Evolutionary conservation across 805 yeast species (phyloP).

Genomic region (Metschnikowia gelsemii): DNA sequence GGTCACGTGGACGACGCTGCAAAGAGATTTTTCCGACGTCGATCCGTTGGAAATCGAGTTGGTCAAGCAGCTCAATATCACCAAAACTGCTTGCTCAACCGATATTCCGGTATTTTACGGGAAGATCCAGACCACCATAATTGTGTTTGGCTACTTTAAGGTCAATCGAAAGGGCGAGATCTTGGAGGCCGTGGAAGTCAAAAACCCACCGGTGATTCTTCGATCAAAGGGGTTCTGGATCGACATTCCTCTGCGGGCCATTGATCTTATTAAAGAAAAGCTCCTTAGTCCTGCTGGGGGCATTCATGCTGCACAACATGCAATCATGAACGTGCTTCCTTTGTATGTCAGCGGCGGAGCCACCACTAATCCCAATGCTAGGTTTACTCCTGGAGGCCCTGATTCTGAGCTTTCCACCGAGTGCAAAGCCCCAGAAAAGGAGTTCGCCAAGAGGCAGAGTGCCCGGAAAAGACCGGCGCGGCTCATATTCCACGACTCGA

Average conservation of each 20-base stretch:
- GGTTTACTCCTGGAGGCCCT: constrained; percentile 31
- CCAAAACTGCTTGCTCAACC: constrained; percentile 32
- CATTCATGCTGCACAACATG: constrained; percentile 96
- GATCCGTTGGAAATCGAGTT: constrained; percentile 77
- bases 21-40: constrained; percentile 89
- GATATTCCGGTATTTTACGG: constrained; percentile 74
- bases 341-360: constrained; percentile 67
- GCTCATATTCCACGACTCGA: constrained; percentile 76
- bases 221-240: constrained; percentile 88
- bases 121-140: constrained; percentile 62
- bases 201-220: constrained; percentile 75
- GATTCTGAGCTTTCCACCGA: constrained; percentile 77
- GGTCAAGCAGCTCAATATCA: constrained; percentile 51
- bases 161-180: constrained; percentile 72
- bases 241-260: constrained; percentile 69
- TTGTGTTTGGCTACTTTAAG: constrained; percentile 92
- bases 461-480: constrained; percentile 81
- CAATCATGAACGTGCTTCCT: constrained; percentile 76
- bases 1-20: constrained; percentile 92
- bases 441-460: constrained; percentile 75
- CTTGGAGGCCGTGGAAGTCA: constrained; percentile 91
- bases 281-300: constrained; percentile 77
- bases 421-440: constrained; percentile 97
- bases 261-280: constrained; percentile 58
- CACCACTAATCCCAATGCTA: constrained; percentile 42